These are phyloP conservation scores for Amylocarpus encephaloides DNA, from an alignment of 2,329 filamentous ascomycete genomes.

Conservation along the genomic window DNA sequence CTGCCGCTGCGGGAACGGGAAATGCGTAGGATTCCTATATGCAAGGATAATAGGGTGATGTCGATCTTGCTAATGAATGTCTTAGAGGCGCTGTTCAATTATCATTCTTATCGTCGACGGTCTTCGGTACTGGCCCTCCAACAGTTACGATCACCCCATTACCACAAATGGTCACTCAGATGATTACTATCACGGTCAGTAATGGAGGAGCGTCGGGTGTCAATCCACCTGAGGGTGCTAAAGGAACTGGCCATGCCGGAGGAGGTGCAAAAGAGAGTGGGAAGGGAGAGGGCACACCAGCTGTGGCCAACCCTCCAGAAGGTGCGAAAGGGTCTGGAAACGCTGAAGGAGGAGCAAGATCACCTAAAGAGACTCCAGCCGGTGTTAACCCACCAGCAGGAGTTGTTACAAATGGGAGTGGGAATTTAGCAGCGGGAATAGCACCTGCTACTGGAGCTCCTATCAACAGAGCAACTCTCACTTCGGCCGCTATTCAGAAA, in stretches of 20 bases:
- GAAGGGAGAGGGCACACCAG: not conserved
- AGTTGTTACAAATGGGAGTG: not conserved
- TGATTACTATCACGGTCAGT: constrained; percentile 13
- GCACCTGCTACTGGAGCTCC: constrained; percentile 2
- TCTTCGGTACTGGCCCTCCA: constrained; percentile 30
- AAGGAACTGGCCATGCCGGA: not conserved
- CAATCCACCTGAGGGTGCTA: too few species aligned
- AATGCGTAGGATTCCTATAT: constrained; percentile 6
- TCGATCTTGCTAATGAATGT: not conserved
- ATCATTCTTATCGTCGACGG: constrained; percentile 35
- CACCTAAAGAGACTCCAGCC: not conserved
- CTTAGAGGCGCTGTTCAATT: constrained; percentile 23
- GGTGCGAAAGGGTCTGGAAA: too few species aligned
- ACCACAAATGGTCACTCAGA: constrained; percentile 20
- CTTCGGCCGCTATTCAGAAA: constrained; percentile 7
- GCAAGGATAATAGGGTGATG: not conserved
- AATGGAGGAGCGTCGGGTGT: constrained; percentile 4
- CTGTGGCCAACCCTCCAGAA: not conserved
- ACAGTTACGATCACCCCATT: constrained; percentile 36
- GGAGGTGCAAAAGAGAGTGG: not conserved
- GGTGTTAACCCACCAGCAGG: constrained; percentile 8
- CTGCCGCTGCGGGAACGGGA: constrained; percentile 15
- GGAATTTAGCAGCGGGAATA: not conserved
- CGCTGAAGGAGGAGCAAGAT: too few species aligned
- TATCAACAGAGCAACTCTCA: constrained; percentile 1